Percentiles rank a stretch among this genome's conserved stretches.
Conservation (phyloP, 129 eudicot species). For the Gnaphalium uliginosum region DNA sequence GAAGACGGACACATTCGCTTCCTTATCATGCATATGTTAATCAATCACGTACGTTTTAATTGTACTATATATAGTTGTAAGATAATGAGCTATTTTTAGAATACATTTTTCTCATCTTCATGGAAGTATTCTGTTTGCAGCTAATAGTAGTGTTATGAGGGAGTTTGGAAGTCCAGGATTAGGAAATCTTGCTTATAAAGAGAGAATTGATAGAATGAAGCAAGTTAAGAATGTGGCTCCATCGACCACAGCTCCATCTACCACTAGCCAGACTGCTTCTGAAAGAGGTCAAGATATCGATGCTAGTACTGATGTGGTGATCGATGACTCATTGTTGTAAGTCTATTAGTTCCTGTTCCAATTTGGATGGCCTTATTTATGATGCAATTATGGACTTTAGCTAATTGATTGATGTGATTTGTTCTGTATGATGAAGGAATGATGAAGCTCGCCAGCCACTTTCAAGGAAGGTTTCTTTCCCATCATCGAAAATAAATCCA, state of each 20-base stretch:
- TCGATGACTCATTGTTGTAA: conserved; percentile 76
- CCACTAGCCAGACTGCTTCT: conserved; percentile 78
- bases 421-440: conserved; percentile 54
- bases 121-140: conserved; percentile 47
- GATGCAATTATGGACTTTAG: neutral
- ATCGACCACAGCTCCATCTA: conserved; percentile 32
- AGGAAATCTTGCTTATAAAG: conserved; percentile 98
- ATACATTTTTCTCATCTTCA: neutral
- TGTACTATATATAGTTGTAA: conserved; percentile 14
- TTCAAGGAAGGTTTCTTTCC: conserved; percentile 92
- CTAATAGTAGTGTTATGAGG: conserved; percentile 76
- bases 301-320: conserved; percentile 77
- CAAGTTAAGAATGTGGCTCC: conserved; percentile 76
- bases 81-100: conserved; percentile 5
- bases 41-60: conserved; percentile 45
- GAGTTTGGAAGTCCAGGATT: conserved; percentile 85
- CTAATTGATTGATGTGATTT: conserved; percentile 21
- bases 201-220: conserved; percentile 96
- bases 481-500: conserved; percentile 93
- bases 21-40: conserved; percentile 43
- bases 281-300: conserved; percentile 97
- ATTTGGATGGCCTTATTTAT: neutral
- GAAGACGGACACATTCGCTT: conserved; percentile 50
- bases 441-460: conserved; percentile 99
- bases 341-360: conserved; percentile 26